phyloP scores from a whole-genome alignment of 768 basidiomycete genomes.

The Phaeotremella fagi region DNA sequence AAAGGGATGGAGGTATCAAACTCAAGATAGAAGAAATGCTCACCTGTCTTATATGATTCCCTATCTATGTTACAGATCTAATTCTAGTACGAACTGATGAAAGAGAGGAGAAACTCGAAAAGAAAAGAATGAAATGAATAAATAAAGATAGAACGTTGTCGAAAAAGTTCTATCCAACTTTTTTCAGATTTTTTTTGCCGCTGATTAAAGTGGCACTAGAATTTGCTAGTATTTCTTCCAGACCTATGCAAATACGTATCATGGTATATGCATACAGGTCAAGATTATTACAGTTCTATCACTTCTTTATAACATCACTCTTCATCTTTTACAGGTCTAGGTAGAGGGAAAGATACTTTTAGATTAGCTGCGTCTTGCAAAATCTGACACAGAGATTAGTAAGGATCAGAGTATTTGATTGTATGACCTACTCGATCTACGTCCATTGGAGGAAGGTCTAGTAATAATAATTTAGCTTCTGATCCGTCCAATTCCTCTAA shows the following conservation, averaged over 20 bases:
- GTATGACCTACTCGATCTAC: constrained; percentile 33
- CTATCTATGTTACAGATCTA: no score
- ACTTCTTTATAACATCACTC: no score
- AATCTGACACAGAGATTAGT: constrained; percentile 15
- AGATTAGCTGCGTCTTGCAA: constrained; percentile 41
- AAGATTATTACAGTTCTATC: no score
- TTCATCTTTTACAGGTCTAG: constrained; percentile 33
- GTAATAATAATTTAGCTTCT: constrained; percentile 41
- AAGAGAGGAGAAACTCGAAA: not conserved
- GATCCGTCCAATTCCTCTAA: constrained; percentile 41
- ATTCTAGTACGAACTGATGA: not conserved
- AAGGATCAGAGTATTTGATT: not conserved
- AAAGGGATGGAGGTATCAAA: not conserved
- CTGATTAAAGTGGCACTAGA: not conserved
- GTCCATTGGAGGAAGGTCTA: constrained; percentile 41
- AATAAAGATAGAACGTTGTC: not conserved
- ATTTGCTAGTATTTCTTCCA: no score
- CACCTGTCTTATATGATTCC: no score
- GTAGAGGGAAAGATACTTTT: constrained; percentile 30
- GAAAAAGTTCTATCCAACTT: not conserved
- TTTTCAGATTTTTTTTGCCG: not conserved
- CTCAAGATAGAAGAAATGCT: not conserved
- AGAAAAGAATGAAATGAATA: not conserved
- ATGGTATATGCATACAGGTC: no score
- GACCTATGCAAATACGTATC: no score